Evolutionary conservation across 176 grass and related monocot genomes (phyloP).

Genomic region (Themeda triandra): DNA sequence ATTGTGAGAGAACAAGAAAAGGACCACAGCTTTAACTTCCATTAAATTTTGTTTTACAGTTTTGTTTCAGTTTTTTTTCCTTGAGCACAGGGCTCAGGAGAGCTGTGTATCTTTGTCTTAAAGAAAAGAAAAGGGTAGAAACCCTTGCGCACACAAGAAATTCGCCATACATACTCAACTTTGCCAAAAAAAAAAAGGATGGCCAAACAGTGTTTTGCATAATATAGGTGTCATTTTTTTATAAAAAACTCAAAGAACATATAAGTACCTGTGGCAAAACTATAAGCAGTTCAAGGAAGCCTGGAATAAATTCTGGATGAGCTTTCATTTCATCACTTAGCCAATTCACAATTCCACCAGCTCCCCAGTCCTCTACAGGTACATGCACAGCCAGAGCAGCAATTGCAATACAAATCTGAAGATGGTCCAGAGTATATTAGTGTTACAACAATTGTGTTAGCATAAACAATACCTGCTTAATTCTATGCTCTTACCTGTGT

Average conservation of each 20-base stretch:
- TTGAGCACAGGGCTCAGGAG: neutral
- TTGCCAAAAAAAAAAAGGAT: neutral
- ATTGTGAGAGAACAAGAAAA: constrained; percentile 10
- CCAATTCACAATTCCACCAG: constrained; percentile 92
- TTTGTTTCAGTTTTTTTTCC: neutral
- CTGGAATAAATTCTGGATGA: constrained; percentile 72
- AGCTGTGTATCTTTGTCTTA: neutral
- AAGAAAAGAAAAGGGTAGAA: neutral
- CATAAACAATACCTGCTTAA: constrained; percentile 28
- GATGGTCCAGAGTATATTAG: constrained; percentile 10
- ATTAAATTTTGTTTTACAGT: neutral
- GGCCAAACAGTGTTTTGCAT: neutral
- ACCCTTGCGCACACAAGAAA: neutral
- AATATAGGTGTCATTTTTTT: constrained; percentile 4
- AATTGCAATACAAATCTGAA: constrained; percentile 98
- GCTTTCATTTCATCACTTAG: constrained; percentile 88
- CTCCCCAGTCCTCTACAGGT: constrained; percentile 92
- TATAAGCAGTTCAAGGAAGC: constrained; percentile 90
- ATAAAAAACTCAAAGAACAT: constrained; percentile 15
- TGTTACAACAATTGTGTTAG: constrained; percentile 18
- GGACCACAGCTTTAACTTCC: neutral
- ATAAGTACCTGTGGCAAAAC: constrained; percentile 77
- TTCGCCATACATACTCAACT: neutral
- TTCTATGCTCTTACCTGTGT: constrained; percentile 65
- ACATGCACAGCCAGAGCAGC: constrained; percentile 96